These are phyloP conservation scores for Elasticomyces elasticus DNA, from an alignment of 495 filamentous ascomycete species.

Conservation along the genomic window DNA sequence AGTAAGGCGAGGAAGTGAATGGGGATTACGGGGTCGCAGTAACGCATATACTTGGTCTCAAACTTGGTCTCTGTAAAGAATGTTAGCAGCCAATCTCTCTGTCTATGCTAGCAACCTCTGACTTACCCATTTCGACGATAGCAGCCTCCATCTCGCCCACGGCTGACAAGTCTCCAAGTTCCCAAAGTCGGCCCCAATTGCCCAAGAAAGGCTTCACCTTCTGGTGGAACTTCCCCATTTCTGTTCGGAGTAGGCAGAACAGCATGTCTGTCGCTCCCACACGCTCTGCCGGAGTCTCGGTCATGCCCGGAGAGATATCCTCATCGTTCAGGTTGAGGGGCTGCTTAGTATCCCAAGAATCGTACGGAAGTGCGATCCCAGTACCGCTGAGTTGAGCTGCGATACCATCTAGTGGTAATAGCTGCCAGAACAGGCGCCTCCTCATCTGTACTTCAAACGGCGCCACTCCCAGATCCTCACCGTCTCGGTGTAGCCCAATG, in stretches of 20 bases:
- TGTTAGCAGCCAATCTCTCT: too few species aligned
- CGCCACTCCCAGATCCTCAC: constrained; percentile 9
- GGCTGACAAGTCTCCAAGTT: not conserved
- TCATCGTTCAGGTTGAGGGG: constrained; percentile 23
- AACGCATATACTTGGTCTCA: constrained; percentile 19
- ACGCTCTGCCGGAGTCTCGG: constrained; percentile 2
- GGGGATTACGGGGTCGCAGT: constrained; percentile 15
- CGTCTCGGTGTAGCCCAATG: constrained; percentile 23
- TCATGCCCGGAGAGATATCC: constrained; percentile 21
- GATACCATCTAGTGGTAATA: constrained; percentile 20
- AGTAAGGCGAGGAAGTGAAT: constrained; percentile 11
- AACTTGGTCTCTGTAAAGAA: constrained; percentile 10
- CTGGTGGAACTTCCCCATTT: constrained; percentile 14
- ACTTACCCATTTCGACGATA: constrained; percentile 7
- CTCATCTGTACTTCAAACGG: constrained; percentile 24
- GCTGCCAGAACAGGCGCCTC: constrained; percentile 22
- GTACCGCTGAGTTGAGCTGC: constrained; percentile 15
- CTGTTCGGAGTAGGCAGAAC: constrained; percentile 17
- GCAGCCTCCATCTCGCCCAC: not conserved
- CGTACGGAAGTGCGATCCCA: constrained; percentile 7
- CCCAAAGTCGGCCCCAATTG: not conserved
- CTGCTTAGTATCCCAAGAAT: constrained; percentile 14
- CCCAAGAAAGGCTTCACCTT: constrained; percentile 1
- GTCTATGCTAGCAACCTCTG: too few species aligned
- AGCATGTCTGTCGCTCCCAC: constrained; percentile 22